A percentile compares a stretch with the other conserved stretches of the same genome.
These are phyloP conservation scores for Leccinum disarticulatum DNA, from an alignment of 768 basidiomycete species.

Conservation along the genomic window DNA sequence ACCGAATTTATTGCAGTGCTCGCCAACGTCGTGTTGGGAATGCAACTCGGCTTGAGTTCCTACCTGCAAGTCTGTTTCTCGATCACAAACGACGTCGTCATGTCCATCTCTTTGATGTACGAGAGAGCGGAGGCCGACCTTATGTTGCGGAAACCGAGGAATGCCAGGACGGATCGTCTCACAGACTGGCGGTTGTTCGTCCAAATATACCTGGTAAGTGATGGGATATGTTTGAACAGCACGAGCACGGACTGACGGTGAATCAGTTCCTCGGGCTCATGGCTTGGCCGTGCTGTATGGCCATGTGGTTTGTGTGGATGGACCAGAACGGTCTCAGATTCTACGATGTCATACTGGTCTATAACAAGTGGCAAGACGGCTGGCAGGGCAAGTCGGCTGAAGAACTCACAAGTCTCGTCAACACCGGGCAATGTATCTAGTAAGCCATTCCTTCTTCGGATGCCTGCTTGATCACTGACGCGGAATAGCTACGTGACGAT, in stretches of 20 bases:
- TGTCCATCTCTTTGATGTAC: conserved; percentile 50
- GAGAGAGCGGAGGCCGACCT: conserved; percentile 54
- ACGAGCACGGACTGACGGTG: conserved; percentile 3
- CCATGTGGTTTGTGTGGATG: conserved; percentile 43
- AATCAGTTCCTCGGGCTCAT: conserved; percentile 43
- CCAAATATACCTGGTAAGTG: conserved; percentile 46
- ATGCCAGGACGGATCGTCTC: conserved; percentile 48
- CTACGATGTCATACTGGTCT: conserved; percentile 40
- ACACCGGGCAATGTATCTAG: conserved; percentile 47
- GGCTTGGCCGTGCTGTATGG: conserved; percentile 48
- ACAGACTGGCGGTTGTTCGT: conserved; percentile 49
- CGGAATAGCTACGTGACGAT: conserved; percentile 45
- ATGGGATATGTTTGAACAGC: not conserved
- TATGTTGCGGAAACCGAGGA: conserved; percentile 48
- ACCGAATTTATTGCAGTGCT: conserved; percentile 59
- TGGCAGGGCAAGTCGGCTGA: conserved; percentile 33
- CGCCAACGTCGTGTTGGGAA: conserved; percentile 55
- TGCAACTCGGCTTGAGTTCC: conserved; percentile 56
- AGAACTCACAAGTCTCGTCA: conserved; percentile 37
- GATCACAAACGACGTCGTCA: conserved; percentile 51
- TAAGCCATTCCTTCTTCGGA: conserved; percentile 20
- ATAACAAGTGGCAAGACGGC: conserved; percentile 39
- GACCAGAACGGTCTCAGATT: conserved; percentile 37
- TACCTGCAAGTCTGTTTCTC: conserved; percentile 58
- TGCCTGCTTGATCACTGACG: not conserved